A percentile compares a stretch with the other conserved stretches of the same genome.
These are phyloP conservation scores for Didymella glomerata DNA, from an alignment of 2,329 filamentous ascomycete genomes.

Conservation along the genomic window DNA sequence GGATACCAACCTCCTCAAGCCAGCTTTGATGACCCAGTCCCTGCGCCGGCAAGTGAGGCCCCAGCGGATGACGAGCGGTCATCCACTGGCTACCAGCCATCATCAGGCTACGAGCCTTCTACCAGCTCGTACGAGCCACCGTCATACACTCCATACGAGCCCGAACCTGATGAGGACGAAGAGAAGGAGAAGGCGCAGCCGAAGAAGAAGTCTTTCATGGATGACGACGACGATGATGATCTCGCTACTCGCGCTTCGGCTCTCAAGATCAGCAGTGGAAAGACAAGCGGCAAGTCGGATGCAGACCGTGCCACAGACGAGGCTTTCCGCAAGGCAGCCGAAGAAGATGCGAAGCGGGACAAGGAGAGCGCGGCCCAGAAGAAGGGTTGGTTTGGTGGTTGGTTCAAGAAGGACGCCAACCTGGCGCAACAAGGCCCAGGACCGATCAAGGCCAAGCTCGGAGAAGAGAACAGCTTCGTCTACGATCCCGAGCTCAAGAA, in stretches of 20 bases:
- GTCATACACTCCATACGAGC: conserved; percentile 58
- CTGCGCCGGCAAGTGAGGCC: conserved; percentile 4
- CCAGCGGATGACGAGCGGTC: conserved; percentile 20
- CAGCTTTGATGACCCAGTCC: conserved; percentile 35
- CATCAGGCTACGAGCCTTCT: conserved; percentile 46
- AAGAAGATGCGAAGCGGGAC: conserved; percentile 70
- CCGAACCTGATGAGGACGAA: conserved; percentile 59
- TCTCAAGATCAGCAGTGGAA: conserved; percentile 49
- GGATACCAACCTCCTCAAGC: conserved; percentile 38
- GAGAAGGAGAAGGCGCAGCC: conserved; percentile 55
- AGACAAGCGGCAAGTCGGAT: conserved; percentile 62
- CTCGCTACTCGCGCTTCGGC: conserved; percentile 62
- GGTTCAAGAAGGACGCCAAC: conserved; percentile 80
- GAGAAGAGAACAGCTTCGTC: conserved; percentile 90
- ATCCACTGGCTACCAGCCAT: conserved; percentile 36
- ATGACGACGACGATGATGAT: conserved; percentile 82
- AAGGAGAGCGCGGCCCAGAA: conserved; percentile 56
- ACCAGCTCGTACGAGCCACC: conserved; percentile 41
- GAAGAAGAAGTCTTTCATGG: conserved; percentile 78
- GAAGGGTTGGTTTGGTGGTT: conserved; percentile 76
- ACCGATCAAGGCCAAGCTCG: conserved; percentile 93
- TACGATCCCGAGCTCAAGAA: conserved; percentile 97
- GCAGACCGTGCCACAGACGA: conserved; percentile 81
- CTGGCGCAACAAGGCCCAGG: conserved; percentile 51
- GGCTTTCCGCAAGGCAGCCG: conserved; percentile 83